Evolutionary conservation across 2,329 filamentous ascomycete species (phyloP).

Genomic region (Dothiorella sarmentorum): DNA sequence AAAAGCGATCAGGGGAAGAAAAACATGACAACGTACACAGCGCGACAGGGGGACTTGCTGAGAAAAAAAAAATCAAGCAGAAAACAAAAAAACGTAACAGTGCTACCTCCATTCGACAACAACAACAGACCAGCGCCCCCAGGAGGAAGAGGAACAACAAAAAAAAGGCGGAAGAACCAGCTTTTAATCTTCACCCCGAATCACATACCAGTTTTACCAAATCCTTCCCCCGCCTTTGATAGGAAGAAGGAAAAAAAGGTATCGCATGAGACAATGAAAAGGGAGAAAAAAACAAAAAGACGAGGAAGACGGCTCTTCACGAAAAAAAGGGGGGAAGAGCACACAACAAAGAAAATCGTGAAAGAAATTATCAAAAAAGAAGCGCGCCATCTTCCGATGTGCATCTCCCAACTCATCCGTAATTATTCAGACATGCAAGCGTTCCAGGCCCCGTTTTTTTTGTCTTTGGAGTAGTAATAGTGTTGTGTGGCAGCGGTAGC

Average conservation of each 20-base stretch:
- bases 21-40: slow-evolving; percentile 1
- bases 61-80: neutral
- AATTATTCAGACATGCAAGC: slow-evolving; percentile 9
- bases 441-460: neutral
- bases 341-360: neutral
- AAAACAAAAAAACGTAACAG: neutral
- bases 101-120: no score
- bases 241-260: slow-evolving; percentile 1
- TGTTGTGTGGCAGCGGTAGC: neutral
- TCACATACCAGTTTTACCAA: neutral
- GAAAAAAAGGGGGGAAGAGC: slow-evolving; percentile 8
- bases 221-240: neutral
- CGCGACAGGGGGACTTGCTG: slow-evolving; percentile 4
- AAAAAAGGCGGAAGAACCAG: neutral
- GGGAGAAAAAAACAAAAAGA: neutral
- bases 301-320: slow-evolving; percentile 7
- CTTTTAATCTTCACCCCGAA: neutral
- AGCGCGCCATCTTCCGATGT: neutral
- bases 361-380: slow-evolving; percentile 1
- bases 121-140: no score
- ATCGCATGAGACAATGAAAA: neutral
- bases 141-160: no score
- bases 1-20: neutral
- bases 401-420: neutral
- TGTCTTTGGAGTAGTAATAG: no score